Evolutionary conservation across 1,284 basidiomycete genomes (phyloP).

Genomic region (Sanghuangporus weigelae): DNA sequence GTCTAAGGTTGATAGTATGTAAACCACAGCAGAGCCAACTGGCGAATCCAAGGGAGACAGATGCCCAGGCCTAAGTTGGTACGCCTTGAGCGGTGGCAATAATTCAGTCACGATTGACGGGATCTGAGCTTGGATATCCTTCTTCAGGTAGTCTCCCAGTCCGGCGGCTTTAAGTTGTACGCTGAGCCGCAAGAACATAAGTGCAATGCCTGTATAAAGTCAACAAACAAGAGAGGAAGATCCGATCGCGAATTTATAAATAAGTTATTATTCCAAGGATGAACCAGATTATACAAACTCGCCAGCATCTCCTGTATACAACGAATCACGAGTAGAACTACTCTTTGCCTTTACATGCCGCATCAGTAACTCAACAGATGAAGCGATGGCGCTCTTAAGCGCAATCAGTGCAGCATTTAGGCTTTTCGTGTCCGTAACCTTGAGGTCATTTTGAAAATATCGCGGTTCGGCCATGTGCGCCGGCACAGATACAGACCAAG

Average conservation of each 20-base stretch:
- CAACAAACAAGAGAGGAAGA: too few relatives aligned
- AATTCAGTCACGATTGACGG: constrained; percentile 1
- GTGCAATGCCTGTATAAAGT: constrained; percentile 6
- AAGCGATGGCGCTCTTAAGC: constrained; percentile 6
- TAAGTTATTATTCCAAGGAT: too few relatives aligned
- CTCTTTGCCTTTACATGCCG: background rate
- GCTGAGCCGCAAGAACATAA: constrained; percentile 13
- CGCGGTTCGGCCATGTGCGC: constrained; percentile 4
- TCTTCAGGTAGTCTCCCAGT: background rate
- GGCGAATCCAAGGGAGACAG: constrained; percentile 12
- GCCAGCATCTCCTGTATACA: constrained; percentile 15
- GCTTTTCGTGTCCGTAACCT: background rate
- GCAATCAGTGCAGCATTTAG: background rate
- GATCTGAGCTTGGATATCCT: constrained; percentile 1
- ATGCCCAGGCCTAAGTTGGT: background rate
- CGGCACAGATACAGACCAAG: background rate
- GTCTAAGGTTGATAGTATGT: constrained; percentile 4
- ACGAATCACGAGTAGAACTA: background rate
- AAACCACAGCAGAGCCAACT: constrained; percentile 7
- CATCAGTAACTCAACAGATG: background rate
- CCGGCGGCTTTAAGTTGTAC: constrained; percentile 11
- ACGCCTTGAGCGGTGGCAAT: background rate
- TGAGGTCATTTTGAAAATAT: constrained; percentile 2
- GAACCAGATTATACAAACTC: background rate
- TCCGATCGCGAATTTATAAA: too few relatives aligned